A percentile compares a stretch with the other conserved stretches of the same genome.
These are phyloP conservation scores for Trichoderma sp. DNA, from an alignment of 2,329 filamentous ascomycete genomes.

Conservation along the genomic window DNA sequence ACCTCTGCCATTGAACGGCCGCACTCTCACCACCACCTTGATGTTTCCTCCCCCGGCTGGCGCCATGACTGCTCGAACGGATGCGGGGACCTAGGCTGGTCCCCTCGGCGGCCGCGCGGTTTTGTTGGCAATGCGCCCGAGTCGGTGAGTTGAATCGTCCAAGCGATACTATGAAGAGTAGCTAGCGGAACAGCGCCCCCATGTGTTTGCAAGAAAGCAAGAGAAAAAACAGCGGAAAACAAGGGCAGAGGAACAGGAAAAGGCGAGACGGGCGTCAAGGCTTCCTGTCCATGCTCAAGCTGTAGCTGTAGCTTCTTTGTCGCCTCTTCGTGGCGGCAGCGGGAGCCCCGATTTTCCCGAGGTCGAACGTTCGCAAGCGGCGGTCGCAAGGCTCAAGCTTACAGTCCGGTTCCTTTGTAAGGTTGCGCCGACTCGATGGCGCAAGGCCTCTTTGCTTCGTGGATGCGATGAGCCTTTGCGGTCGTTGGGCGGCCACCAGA, in stretches of 20 bases:
- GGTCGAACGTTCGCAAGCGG: constrained; percentile 7
- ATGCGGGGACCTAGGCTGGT: constrained; percentile 40
- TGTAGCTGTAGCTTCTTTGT: background rate
- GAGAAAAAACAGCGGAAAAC: background rate
- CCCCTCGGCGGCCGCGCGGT: constrained; percentile 33
- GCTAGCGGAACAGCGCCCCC: background rate
- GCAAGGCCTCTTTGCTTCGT: background rate
- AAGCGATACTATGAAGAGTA: background rate
- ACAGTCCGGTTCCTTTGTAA: background rate
- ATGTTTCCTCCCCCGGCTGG: constrained; percentile 86
- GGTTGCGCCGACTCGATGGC: constrained; percentile 12
- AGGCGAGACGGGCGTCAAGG: constrained; percentile 19
- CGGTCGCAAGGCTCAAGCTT: background rate
- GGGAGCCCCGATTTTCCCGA: constrained; percentile 9
- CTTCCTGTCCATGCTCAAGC: constrained; percentile 24
- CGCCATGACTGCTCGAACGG: constrained; percentile 38
- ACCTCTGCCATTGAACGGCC: constrained; percentile 97
- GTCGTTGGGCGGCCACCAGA: background rate
- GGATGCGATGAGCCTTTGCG: background rate
- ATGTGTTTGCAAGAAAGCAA: background rate
- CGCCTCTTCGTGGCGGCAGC: background rate
- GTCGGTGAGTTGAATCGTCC: constrained; percentile 16
- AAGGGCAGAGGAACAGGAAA: background rate
- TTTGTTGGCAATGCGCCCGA: constrained; percentile 33
- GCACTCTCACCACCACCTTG: constrained; percentile 97